A percentile compares a stretch with the other conserved stretches of the same genome.
Evolutionary conservation across 2,329 filamentous ascomycete species (phyloP).

Genomic region (Trichophyton rubrum): DNA sequence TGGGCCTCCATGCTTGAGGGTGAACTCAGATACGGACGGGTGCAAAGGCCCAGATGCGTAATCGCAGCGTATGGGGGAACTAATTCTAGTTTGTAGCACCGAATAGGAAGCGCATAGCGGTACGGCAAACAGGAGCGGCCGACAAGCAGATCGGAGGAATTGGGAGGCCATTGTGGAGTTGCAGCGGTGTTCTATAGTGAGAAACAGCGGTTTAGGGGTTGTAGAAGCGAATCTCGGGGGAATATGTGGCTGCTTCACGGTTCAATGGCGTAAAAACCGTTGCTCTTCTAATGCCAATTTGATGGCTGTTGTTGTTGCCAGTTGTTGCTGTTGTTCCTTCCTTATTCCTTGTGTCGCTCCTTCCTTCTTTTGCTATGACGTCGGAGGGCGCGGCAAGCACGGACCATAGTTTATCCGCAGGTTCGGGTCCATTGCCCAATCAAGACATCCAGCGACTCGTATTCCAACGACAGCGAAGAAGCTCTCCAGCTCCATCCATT

Average conservation of each 20-base stretch:
- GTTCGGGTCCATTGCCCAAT: not conserved
- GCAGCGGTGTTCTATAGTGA: not conserved
- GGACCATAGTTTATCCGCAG: not conserved
- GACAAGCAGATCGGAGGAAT: slow-evolving; percentile 12
- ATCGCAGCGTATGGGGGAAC: slow-evolving; percentile 27
- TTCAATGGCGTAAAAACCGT: not conserved
- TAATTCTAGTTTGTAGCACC: slow-evolving; percentile 20
- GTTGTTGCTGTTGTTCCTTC: not conserved
- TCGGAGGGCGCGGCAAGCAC: not conserved
- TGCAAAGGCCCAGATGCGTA: slow-evolving; percentile 15
- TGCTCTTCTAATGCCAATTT: not conserved
- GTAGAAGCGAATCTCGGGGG: not conserved
- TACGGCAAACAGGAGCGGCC: slow-evolving; percentile 14
- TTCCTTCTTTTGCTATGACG: not conserved
- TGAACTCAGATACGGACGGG: slow-evolving; percentile 5
- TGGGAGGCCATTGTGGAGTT: slow-evolving; percentile 13
- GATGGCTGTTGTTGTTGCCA: not conserved
- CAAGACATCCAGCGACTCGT: not conserved
- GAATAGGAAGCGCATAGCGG: slow-evolving; percentile 25
- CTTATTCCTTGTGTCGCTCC: not conserved
- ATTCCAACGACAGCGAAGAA: not conserved
- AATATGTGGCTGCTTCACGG: not conserved
- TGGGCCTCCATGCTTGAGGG: not conserved
- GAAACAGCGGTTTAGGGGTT: no score
- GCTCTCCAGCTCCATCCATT: not conserved